Conservation (phyloP, 345 rosid species). For the Citrus trifoliata region DNA sequence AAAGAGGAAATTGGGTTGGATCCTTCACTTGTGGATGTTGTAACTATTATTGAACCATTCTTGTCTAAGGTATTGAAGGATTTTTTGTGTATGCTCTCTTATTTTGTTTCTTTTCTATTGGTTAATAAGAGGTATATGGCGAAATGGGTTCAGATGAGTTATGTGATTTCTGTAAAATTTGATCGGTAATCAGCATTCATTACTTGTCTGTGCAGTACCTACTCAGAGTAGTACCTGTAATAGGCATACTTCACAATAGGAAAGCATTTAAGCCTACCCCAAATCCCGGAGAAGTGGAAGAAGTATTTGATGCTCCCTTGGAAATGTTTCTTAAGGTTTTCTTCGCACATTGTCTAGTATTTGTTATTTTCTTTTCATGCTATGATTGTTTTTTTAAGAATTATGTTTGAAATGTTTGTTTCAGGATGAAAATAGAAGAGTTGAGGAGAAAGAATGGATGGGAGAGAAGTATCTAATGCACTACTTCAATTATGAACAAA, state of each 20-base stretch:
- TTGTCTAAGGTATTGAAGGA: constrained; percentile 64
- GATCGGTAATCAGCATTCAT: not conserved
- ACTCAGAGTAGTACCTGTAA: constrained; percentile 80
- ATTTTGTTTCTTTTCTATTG: not conserved
- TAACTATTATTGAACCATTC: constrained; percentile 74
- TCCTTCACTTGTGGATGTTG: constrained; percentile 62
- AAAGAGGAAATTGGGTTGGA: constrained; percentile 72
- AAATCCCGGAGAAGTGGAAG: constrained; percentile 86
- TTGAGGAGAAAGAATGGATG: constrained; percentile 66
- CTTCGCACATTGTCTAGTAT: not conserved
- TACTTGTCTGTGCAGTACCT: constrained; percentile 61
- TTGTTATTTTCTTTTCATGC: not conserved
- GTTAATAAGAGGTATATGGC: not conserved
- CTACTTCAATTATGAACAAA: constrained; percentile 54
- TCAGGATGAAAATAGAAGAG: constrained; percentile 65
- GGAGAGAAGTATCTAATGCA: constrained; percentile 59
- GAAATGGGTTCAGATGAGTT: not conserved
- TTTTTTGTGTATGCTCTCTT: not conserved
- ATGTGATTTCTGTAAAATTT: not conserved
- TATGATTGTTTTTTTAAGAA: not conserved
- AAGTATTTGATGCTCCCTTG: constrained; percentile 81
- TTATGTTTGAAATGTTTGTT: constrained; percentile 2
- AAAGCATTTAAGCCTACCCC: constrained; percentile 59
- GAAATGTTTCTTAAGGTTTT: constrained; percentile 86
- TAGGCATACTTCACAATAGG: constrained; percentile 63